Evolutionary conservation across 140 eudicot genomes (phyloP).

Genomic region (Anethum foeniculum): DNA sequence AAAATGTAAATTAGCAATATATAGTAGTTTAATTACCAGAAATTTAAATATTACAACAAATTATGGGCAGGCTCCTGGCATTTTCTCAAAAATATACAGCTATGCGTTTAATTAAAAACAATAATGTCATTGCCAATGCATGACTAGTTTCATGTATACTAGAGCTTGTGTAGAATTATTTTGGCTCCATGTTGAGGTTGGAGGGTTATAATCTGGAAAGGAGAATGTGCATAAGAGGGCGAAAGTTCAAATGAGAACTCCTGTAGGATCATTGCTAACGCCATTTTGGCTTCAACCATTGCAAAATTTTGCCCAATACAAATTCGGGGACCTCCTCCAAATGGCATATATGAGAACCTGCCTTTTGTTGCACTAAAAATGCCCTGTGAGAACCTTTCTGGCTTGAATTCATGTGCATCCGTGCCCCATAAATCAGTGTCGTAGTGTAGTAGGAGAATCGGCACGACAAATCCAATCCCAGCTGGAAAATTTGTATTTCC

Average conservation of each 20-base stretch:
- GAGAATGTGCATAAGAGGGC: constrained; percentile 10
- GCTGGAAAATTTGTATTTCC: constrained; percentile 12
- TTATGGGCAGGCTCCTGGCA: neutral
- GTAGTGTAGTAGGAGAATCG: constrained; percentile 22
- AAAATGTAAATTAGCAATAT: no score
- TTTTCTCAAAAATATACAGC: neutral
- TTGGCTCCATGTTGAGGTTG: constrained; percentile 13
- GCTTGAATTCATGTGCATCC: constrained; percentile 15
- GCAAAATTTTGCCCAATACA: constrained; percentile 15
- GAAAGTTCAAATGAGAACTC: constrained; percentile 12
- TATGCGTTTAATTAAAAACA: neutral
- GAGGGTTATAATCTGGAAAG: constrained; percentile 1
- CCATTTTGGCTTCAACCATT: constrained; percentile 15
- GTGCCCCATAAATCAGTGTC: constrained; percentile 33
- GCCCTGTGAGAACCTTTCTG: constrained; percentile 11
- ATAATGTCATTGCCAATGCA: neutral
- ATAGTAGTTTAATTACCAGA: neutral
- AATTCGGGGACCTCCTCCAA: constrained; percentile 11
- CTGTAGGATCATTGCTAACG: constrained; percentile 5
- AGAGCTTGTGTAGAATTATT: constrained; percentile 6
- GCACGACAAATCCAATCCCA: constrained; percentile 15
- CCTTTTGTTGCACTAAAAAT: constrained; percentile 6
- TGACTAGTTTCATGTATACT: neutral
- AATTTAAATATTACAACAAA: neutral
- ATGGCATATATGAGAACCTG: constrained; percentile 3